Evolutionary conservation across 495 filamentous ascomycete genomes (phyloP), one percentile per base, ranked within the genome.

Genomic region (Daldinia decipiens): DNA sequence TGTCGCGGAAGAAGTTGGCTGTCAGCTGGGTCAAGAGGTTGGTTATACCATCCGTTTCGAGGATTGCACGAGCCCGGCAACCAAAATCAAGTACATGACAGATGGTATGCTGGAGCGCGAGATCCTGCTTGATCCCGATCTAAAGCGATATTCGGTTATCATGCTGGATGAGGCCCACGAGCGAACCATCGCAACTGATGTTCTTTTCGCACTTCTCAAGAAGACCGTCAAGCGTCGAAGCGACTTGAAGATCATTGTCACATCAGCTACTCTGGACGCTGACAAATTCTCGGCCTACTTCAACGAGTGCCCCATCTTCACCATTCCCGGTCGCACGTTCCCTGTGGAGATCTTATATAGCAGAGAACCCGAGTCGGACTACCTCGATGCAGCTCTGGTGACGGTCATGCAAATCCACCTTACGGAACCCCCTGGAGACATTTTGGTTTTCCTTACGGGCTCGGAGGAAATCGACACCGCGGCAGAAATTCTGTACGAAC

Each of bases 151-250:
- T 72, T 94, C 92, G 3, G 92, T 96, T 60, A 98, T 99, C 73
- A 98, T 99, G 92, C 84, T 99, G 69, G 95, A 99, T 74, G 95
- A 99, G 75, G 95, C 96, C 4, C 95, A 99, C 87, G 95, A 99
- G 78, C 88, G 95, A 54, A 98, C 96, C 4, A 97, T 99, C 76
- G 87, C 94, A 0, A 99, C 96, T 0, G 95, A 99, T 80, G 92
- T 98, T 15, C 84, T 99, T 15, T 98, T 99, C 67, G 95, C 93
- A 2, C 79, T 99, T 45, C 81, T 99, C 47, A 98, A 98, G 80
- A 98, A 98, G 83, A 95, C 95, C 0, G 72, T 98, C 60, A 95
- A 94, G 76, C 83, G 89, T 67, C 83, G 95, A 73, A 87, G 92
- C 11, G 95, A 99, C 74, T 84, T 99, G 40, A 94, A 95, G 76